Conservation (phyloP, 1,284 basidiomycete genomes). For the Cryptococcus sp. region DNA sequence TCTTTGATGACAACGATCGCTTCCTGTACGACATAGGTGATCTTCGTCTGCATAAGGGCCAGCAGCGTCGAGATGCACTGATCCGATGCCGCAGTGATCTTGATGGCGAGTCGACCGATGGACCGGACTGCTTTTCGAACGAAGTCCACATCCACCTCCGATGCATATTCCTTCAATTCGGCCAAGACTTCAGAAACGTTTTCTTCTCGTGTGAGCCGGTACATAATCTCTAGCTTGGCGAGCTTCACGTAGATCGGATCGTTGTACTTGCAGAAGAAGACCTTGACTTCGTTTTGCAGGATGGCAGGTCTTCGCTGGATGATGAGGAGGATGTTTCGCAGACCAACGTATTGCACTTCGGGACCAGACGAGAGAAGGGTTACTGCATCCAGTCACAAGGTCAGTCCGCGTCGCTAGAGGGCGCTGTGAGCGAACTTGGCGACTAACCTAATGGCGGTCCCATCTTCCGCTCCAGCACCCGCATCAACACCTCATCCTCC, state of each 20-base stretch:
- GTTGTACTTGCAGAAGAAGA: constrained; percentile 99
- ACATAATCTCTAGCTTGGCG: constrained; percentile 98
- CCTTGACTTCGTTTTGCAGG: constrained; percentile 91
- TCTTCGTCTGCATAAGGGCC: constrained; percentile 85
- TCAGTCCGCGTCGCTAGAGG: not conserved
- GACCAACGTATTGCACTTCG: constrained; percentile 90
- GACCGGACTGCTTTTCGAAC: constrained; percentile 91
- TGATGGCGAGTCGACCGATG: constrained; percentile 94
- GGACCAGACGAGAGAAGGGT: constrained; percentile 63
- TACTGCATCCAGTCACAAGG: constrained; percentile 43
- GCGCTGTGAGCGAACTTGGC: no score
- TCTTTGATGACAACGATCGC: constrained; percentile 99
- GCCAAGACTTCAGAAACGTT: constrained; percentile 93
- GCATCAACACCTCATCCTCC: constrained; percentile 80
- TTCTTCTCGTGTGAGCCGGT: constrained; percentile 83
- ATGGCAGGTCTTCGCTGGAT: constrained; percentile 89
- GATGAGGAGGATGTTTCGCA: constrained; percentile 94
- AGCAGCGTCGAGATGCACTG: constrained; percentile 92
- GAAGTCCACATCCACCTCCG: constrained; percentile 98
- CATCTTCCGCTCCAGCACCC: constrained; percentile 93
- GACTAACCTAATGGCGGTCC: constrained; percentile 84
- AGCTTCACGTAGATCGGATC: constrained; percentile 98
- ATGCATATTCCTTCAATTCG: constrained; percentile 97
- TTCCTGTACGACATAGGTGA: constrained; percentile 97
- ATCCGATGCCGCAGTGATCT: constrained; percentile 88